Conservation (phyloP, 2,329 filamentous ascomycete genomes). For the Pseudogymnoascus sp. region DNA sequence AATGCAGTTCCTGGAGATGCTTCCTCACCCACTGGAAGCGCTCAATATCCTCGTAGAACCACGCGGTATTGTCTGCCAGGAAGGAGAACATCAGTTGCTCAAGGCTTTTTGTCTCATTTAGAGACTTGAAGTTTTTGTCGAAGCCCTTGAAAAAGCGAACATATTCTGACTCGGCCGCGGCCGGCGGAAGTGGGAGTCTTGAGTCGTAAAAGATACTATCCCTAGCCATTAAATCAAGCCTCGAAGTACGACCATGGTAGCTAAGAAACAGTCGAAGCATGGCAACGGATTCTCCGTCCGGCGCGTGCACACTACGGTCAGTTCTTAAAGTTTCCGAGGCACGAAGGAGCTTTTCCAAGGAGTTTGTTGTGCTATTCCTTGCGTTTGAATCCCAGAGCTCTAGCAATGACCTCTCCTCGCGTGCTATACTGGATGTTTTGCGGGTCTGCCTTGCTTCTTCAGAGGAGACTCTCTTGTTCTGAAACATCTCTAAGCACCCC, state of each 20-base stretch:
- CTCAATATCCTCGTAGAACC: not conserved
- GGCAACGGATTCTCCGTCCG: not conserved
- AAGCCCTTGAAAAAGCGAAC: not conserved
- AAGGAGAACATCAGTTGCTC: not conserved
- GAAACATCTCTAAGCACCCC: constrained; percentile 14
- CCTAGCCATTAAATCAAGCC: not conserved
- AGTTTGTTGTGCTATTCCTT: not conserved
- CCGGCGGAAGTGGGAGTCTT: not conserved
- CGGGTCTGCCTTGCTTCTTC: not conserved
- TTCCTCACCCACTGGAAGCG: not conserved
- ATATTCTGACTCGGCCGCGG: not conserved
- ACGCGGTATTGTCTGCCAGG: not conserved
- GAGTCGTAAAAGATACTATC: not conserved
- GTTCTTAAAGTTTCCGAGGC: not conserved
- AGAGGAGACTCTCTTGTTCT: not conserved
- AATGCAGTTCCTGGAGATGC: not conserved
- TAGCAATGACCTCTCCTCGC: not conserved
- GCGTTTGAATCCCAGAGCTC: not conserved
- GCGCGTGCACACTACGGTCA: not conserved
- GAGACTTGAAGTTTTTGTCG: not conserved
- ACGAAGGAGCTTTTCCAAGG: not conserved
- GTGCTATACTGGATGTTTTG: not conserved
- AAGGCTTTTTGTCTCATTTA: not conserved
- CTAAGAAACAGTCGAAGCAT: not conserved
- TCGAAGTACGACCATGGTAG: not conserved